These are phyloP conservation scores for Ceratocystis eucalypticola DNA, from an alignment of 2,329 filamentous ascomycete genomes.

Conservation along the genomic window DNA sequence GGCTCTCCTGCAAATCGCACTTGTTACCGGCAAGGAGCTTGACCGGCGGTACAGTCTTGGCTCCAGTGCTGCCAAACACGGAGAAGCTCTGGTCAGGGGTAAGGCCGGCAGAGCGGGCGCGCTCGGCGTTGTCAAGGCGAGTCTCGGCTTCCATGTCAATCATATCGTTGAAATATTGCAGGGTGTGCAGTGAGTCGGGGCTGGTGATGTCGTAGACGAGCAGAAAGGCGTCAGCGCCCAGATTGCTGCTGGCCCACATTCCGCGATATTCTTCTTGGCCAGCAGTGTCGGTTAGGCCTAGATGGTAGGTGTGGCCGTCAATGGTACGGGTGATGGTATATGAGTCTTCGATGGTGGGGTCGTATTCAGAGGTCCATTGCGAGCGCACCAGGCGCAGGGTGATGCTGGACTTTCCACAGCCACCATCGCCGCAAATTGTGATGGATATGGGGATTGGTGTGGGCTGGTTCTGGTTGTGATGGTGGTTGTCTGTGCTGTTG, in stretches of 20 bases:
- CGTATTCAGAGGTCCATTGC: constrained; percentile 74
- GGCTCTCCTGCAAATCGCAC: constrained; percentile 60
- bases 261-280: constrained; percentile 84
- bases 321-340: constrained; percentile 71
- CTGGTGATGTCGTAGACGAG: constrained; percentile 81
- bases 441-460: constrained; percentile 51
- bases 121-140: constrained; percentile 46
- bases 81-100: constrained; percentile 24
- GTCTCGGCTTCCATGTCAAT: constrained; percentile 72
- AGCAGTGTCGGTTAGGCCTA: constrained; percentile 68
- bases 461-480: constrained; percentile 8
- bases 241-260: constrained; percentile 70
- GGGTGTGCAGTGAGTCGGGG: constrained; percentile 50
- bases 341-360: constrained; percentile 70
- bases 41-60: constrained; percentile 51
- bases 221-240: constrained; percentile 68
- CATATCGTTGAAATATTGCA: constrained; percentile 68
- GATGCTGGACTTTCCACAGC: constrained; percentile 74
- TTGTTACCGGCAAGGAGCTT: constrained; percentile 82
- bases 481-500: neutral
- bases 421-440: constrained; percentile 76
- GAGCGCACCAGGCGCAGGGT: constrained; percentile 69
- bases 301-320: constrained; percentile 68
- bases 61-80: constrained; percentile 27
- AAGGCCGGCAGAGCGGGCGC: constrained; percentile 34